Evolutionary conservation across 257 asterid species (phyloP), one percentile per base, ranked within the genome.

Genomic region (Lycium barbarum): DNA sequence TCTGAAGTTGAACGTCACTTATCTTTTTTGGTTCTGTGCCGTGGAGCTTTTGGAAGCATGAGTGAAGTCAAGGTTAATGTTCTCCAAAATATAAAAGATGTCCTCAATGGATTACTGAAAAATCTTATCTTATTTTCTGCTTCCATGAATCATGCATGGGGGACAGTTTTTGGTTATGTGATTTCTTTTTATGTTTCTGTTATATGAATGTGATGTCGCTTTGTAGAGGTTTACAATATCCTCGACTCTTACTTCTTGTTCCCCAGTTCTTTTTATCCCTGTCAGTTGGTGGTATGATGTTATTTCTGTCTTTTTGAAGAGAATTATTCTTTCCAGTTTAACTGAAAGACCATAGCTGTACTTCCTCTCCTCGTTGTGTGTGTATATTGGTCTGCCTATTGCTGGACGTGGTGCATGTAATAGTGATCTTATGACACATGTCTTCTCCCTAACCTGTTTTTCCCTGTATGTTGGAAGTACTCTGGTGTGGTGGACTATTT

Each of bases 21-120:
- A 84, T 90, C 92, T 79, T 95, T 95, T 87, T 92, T 95, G 81
- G 90, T 90, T 86, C 94, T 91, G 84, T 94, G 97, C 73, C 98
- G 98, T 47, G 96, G 95, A 90, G 94, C 94, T 89, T 94, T 95
- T 93, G 88, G 93, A 63, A 83, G 90, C 90, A 90, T 92, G 85
- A 88, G 71, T 57, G 94, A 91, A 84, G 93, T 95, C 88, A 95
- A 94, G 99, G 99, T 95, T 74, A 38, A 10, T 43, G 58, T 84
- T 76, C 49, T 78, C 65, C 43, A 53, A 35, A 81, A 14, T 66
- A 43, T 81, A 62, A 49, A 59, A 81, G 61, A 59, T 53, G 12
- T 51, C 47, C 62, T 14, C 35, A 51, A 76, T 76, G 2, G 26
- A 9, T 76, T 53, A 51, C 62, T 26, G 22, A 76, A 76, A 74